phyloP scores from a whole-genome alignment of 768 basidiomycete genomes.

The Calocybe indica region DNA sequence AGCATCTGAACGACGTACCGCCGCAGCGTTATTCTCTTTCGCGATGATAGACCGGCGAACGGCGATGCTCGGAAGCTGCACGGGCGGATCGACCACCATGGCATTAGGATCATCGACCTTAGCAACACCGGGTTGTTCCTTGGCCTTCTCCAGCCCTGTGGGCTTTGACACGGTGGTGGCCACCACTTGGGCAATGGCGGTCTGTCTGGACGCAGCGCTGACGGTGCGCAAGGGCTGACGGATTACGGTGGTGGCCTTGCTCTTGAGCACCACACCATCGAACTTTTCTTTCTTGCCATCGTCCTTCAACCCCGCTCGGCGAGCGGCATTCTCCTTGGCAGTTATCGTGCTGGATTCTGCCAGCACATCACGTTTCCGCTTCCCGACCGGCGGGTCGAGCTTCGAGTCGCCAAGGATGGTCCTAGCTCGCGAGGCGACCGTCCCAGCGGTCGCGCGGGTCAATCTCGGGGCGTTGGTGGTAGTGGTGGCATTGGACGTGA shows the following conservation, averaged over 20 bases:
- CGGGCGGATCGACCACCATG: conserved; percentile 44
- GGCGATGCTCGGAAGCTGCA: conserved; percentile 32
- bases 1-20: conserved; percentile 14
- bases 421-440: conserved; percentile 51
- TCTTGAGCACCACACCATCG: conserved; percentile 60
- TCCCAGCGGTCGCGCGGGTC: conserved; percentile 31
- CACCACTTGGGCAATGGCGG: conserved; percentile 16
- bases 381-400: conserved; percentile 46
- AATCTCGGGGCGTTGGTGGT: conserved; percentile 34
- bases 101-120: conserved; percentile 41
- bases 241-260: conserved; percentile 27
- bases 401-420: conserved; percentile 32
- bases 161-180: conserved; percentile 14
- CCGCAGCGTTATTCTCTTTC: conserved; percentile 22
- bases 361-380: conserved; percentile 77
- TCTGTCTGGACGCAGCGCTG: conserved; percentile 32
- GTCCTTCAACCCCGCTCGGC: conserved; percentile 47
- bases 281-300: conserved; percentile 45
- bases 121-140: conserved; percentile 21
- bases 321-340: conserved; percentile 42
- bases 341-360: conserved; percentile 57
- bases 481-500: conserved; percentile 31
- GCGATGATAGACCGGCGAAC: conserved; percentile 31
- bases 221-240: conserved; percentile 57
- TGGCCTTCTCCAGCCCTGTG: conserved; percentile 14